A percentile compares a stretch with the other conserved stretches of the same genome.
Evolutionary conservation across 2,329 filamentous ascomycete species (phyloP).

Genomic region (Trematosphaeria pertusa): DNA sequence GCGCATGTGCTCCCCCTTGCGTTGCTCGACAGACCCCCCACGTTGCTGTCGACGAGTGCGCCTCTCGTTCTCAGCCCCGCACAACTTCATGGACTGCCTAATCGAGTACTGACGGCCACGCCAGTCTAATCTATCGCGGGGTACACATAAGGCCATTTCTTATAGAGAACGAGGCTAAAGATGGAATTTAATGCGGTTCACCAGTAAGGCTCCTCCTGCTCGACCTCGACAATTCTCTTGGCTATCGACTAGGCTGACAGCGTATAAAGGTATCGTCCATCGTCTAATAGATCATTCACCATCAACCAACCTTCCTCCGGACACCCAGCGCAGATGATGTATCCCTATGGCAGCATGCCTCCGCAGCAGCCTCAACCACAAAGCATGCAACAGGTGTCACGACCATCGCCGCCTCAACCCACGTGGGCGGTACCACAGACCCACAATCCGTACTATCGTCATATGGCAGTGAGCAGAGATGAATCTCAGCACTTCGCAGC

Average conservation of each 20-base stretch:
- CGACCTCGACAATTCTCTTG: conserved; percentile 15
- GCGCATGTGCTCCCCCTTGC: conserved; percentile 35
- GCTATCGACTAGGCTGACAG: conserved; percentile 25
- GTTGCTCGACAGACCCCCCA: conserved; percentile 22
- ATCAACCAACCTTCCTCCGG: conserved; percentile 38
- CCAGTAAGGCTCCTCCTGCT: conserved; percentile 39
- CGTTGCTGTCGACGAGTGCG: conserved; percentile 29
- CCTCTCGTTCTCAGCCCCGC: conserved; percentile 23
- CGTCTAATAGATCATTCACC: conserved; percentile 44
- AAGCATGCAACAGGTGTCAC: conserved; percentile 33
- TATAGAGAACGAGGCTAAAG: conserved; percentile 38
- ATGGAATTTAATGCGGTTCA: conserved; percentile 53
- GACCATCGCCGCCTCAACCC: conserved; percentile 41
- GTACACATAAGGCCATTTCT: conserved; percentile 31
- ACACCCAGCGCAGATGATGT: conserved; percentile 45
- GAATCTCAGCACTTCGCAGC: conserved; percentile 32
- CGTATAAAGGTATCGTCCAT: conserved; percentile 44
- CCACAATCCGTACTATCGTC: conserved; percentile 40
- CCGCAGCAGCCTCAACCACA: conserved; percentile 33
- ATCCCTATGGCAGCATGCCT: conserved; percentile 38
- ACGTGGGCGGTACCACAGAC: conserved; percentile 44
- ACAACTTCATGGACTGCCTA: conserved; percentile 24
- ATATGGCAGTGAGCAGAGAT: conserved; percentile 31
- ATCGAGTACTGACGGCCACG: conserved; percentile 35
- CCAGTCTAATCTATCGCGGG: conserved; percentile 26